Evolutionary conservation across 164 flowering plant species (phyloP), one percentile per base, ranked within the genome.

Genomic region (Amborella trichopoda): DNA sequence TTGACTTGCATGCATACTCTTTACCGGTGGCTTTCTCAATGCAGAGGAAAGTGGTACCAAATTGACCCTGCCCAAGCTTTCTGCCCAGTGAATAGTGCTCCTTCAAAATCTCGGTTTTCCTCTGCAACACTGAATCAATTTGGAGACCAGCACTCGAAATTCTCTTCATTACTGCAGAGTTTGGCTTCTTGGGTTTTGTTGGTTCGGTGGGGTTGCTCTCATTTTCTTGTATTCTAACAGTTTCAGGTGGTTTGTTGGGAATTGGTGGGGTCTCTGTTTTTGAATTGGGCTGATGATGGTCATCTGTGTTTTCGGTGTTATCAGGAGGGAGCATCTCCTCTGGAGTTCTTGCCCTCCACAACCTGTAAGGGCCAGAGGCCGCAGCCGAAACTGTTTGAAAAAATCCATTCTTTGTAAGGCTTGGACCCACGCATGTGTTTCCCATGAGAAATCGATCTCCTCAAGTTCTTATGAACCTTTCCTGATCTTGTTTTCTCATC

Each of bases 1-100:
- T 76, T 2, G 96, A 87, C 48, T 87, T 87, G 68, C 96, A 87
- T 20, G 94, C 96, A 50, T 62, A 79, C 47, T 75, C 65, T 52
- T 72, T 76, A 9, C 83, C 80, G 0, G 83, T 77, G 20, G 46
- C 56, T 49, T 68, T 83, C 61, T 83, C 96, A 26, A 63, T 46
- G 33, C 85, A 77, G 0, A 71, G 76, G 52, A 67, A 81, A 21
- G 94, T 87, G 0, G 76, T 79, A 21, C 96, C 96, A 48, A 67
- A 87, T 49, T 87, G 96, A 26, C 96, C 96, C 37, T 77, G 74
- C 26, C 96, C 96, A 2, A 87, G 80, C 59, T 87, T 79, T 43
- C 63, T 26, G 14, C 96, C 94, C 66, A 87, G 52, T 49, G 58
- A 68, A 17, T 68, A 87, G 46, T 52, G n/a, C n/a, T 87, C 96